phyloP scores from a whole-genome alignment of 345 rosid genomes.

The Euphorbia lathyris region DNA sequence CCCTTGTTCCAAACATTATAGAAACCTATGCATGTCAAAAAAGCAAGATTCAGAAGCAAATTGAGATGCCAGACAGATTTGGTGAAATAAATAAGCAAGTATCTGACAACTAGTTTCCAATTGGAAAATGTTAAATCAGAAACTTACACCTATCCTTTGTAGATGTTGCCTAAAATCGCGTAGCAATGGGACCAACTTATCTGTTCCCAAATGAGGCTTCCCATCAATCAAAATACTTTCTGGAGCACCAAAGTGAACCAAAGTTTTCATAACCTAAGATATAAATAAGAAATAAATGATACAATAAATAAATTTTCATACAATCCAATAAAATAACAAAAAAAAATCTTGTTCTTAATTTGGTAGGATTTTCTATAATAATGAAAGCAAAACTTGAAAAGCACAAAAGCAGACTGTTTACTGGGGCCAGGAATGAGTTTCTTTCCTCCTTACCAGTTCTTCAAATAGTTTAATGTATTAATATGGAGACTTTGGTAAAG shows the following conservation, averaged over 20 bases:
- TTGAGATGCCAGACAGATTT: neutral
- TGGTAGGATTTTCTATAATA: neutral
- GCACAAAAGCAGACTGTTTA: neutral
- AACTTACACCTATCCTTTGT: constrained; percentile 69
- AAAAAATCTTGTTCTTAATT: neutral
- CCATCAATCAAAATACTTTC: constrained; percentile 71
- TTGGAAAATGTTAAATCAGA: neutral
- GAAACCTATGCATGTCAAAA: constrained; percentile 50
- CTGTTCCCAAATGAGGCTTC: constrained; percentile 98
- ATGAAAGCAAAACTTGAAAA: neutral
- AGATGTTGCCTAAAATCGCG: constrained; percentile 81
- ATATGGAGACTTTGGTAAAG: neutral
- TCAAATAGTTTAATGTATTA: neutral
- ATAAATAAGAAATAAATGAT: constrained; percentile 8
- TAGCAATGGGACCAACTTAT: constrained; percentile 74
- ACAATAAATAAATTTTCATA: constrained; percentile 4
- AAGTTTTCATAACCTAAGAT: constrained; percentile 76
- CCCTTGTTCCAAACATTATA: constrained; percentile 75
- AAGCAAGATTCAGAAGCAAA: constrained; percentile 9
- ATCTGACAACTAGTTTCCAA: constrained; percentile 1
- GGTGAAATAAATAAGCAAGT: neutral
- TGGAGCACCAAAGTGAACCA: constrained; percentile 95
- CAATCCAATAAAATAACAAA: neutral
- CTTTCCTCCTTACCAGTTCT: neutral
- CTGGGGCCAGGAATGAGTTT: neutral